phyloP scores from a whole-genome alignment of 2,329 filamentous ascomycete species.

The Aspergillus brasiliensis region DNA sequence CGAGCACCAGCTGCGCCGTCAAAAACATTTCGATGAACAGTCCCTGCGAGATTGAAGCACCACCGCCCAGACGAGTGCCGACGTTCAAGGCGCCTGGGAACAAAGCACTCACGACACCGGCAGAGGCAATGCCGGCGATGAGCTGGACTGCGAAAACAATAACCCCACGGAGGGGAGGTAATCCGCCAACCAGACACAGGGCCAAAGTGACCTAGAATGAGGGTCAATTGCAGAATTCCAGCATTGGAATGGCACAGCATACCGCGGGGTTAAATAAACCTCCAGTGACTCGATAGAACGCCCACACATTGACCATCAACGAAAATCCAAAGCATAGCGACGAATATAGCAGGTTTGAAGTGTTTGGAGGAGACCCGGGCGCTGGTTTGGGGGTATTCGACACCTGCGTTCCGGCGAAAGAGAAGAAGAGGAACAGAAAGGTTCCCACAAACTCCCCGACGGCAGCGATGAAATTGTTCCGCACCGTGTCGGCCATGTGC shows the following conservation, averaged over 20 bases:
- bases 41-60: conserved; percentile 57
- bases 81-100: conserved; percentile 61
- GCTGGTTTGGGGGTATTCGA: conserved; percentile 42
- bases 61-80: conserved; percentile 57
- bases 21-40: conserved; percentile 70
- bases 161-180: conserved; percentile 55
- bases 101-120: conserved; percentile 59
- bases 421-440: conserved; percentile 53
- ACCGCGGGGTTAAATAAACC: conserved; percentile 56
- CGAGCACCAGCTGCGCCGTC: conserved; percentile 64
- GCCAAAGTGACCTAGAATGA: conserved; percentile 56
- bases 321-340: conserved; percentile 50
- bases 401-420: conserved; percentile 51
- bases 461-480: conserved; percentile 51
- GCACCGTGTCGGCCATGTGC: conserved; percentile 34
- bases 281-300: conserved; percentile 56
- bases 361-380: conserved; percentile 38
- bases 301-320: conserved; percentile 57
- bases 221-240: background rate
- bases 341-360: conserved; percentile 45
- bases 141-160: conserved; percentile 61
- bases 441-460: conserved; percentile 57
- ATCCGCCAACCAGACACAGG: conserved; percentile 60
- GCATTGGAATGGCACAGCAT: conserved; percentile 15
- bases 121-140: conserved; percentile 60